A percentile compares a stretch with the other conserved stretches of the same genome.
Evolutionary conservation across 1,139 yeast species (phyloP).

Genomic region (Saccharomyces hybrid): DNA sequence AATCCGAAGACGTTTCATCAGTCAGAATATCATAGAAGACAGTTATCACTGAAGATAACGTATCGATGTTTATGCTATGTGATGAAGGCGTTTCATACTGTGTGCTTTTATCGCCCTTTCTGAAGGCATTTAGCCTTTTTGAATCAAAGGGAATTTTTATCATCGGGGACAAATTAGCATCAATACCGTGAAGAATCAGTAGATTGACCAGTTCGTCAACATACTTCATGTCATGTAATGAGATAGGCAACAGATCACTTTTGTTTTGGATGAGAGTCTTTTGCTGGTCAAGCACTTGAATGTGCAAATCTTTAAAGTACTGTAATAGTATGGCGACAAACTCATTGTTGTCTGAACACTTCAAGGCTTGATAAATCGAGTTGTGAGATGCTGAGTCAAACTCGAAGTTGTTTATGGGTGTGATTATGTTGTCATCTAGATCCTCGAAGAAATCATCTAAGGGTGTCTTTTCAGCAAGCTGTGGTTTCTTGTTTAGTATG

Average conservation of each 20-base stretch:
- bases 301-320: conserved; percentile 11
- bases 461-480: conserved; percentile 31
- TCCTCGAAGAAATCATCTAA: conserved; percentile 32
- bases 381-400: neutral
- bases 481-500: conserved; percentile 20
- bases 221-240: conserved; percentile 74
- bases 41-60: conserved; percentile 11
- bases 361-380: conserved; percentile 11
- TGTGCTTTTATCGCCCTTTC: conserved; percentile 21
- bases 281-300: conserved; percentile 9
- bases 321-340: conserved; percentile 25
- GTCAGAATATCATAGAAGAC: conserved; percentile 11
- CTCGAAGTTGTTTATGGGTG: conserved; percentile 6
- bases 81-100: conserved; percentile 10
- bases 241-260: conserved; percentile 53
- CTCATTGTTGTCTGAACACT: conserved; percentile 22
- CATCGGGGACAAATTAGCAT: conserved; percentile 49
- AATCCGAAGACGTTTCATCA: conserved; percentile 7
- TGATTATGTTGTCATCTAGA: conserved; percentile 15
- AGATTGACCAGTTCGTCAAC: conserved; percentile 58
- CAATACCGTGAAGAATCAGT: conserved; percentile 65
- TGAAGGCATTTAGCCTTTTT: conserved; percentile 46
- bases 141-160: conserved; percentile 64
- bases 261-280: conserved; percentile 6
- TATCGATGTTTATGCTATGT: conserved; percentile 6